Evolutionary conservation across 2,329 filamentous ascomycete genomes (phyloP), one percentile per base, ranked within the genome.

Genomic region (Cytospora leucostoma): DNA sequence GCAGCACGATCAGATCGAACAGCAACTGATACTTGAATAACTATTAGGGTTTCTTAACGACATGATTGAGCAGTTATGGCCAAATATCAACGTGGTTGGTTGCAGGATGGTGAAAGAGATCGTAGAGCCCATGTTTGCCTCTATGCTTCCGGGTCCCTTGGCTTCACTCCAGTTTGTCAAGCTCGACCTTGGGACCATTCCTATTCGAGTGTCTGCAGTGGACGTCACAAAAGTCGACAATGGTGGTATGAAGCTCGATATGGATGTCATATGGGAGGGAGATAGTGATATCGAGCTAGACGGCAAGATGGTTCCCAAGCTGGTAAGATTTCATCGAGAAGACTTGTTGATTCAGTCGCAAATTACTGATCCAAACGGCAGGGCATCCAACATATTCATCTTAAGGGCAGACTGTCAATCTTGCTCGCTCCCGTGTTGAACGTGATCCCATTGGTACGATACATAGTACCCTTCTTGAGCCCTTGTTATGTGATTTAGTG

Each of bases 1-100:
- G 12, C 8, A 35, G 37, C 50, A n/a, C 37, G 10, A 51, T 6
- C 7, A 5, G n/a, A 32, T 8, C 33, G 13, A 40, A 50, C 13
- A 33, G 7, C 21, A 34, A 40, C 54, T 70, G 34, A 70, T 27
- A 55, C 34, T 32, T 27, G n/a, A 6, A 13, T 47, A 12, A 19
- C n/a, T 21, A 47, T 47, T 47, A 74, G 74, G 72, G 32, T 82
- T 81, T 67, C 74, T 82, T 58, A 82, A 82, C 67, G 79, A 81
- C 64, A 77, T 82, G 37, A 73, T 82, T 44, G 74, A 68, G 15
- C 78, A 80, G 61, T 69, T 82, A 68, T 82, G 80, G 80, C 80
- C 80, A 40, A 81, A 82, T 67, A 80, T 82, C 71, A 75, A 74
- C 51, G 73, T 78, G 6, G 78, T 77, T 21, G 78, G 74, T 49